Evolutionary conservation across 2,329 filamentous ascomycete species (phyloP).

Genomic region (Colletotrichum musicola): DNA sequence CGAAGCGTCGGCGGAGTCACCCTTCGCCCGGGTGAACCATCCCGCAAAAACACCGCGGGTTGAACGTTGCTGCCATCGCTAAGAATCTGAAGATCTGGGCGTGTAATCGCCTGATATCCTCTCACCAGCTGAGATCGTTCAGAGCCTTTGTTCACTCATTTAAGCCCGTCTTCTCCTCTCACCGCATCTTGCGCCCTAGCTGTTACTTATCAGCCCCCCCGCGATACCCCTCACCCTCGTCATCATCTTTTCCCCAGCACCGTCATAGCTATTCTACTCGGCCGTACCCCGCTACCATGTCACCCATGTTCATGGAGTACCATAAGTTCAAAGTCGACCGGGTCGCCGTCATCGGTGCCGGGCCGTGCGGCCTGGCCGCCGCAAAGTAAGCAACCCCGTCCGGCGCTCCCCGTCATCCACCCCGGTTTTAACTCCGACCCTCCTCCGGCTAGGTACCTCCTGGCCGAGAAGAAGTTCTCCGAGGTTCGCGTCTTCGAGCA

Average conservation of each 20-base stretch:
- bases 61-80: not conserved
- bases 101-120: conserved; percentile 23
- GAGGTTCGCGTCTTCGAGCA: conserved; percentile 79
- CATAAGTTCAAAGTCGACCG: conserved; percentile 52
- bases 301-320: conserved; percentile 36
- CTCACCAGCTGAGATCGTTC: not conserved
- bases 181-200: not conserved
- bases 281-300: conserved; percentile 34
- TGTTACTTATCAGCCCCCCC: not conserved
- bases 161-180: conserved; percentile 8
- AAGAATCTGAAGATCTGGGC: conserved; percentile 11
- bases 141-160: conserved; percentile 2
- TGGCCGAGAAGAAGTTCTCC: conserved; percentile 72
- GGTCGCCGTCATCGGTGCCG: conserved; percentile 80
- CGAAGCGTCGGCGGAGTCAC: not conserved
- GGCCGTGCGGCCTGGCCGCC: conserved; percentile 75
- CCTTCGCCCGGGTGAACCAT: conserved; percentile 16
- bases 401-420: not conserved
- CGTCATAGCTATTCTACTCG: not conserved
- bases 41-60: not conserved
- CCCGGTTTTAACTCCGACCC: no score
- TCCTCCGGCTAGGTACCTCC: conserved; percentile 68
- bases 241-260: not conserved
- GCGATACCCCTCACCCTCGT: not conserved
- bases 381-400: conserved; percentile 51